Evolutionary conservation across 805 yeast genomes (phyloP).

Genomic region (Jamesozyma hellenica): DNA sequence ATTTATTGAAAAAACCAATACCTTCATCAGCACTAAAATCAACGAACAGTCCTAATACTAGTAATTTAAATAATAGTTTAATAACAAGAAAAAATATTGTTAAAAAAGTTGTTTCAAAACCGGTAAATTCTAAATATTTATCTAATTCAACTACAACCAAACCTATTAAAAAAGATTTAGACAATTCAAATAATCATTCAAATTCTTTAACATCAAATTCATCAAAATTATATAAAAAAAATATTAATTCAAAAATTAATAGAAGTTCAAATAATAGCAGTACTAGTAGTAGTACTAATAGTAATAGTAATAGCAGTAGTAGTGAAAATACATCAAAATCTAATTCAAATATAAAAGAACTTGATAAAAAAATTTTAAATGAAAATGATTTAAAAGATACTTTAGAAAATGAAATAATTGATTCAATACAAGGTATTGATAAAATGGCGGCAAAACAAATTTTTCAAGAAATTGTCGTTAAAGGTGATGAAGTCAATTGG

Average conservation of each 20-base stretch:
- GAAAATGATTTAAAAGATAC: constrained; percentile 2
- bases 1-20: too few species aligned
- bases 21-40: neutral
- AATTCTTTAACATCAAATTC: too few species aligned
- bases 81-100: too few species aligned
- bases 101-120: neutral
- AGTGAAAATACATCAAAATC: neutral
- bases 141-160: neutral
- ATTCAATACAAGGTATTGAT: constrained; percentile 56
- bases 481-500: constrained; percentile 90
- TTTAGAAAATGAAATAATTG: constrained; percentile 24
- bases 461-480: constrained; percentile 75
- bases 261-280: neutral
- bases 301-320: neutral
- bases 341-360: constrained; percentile 1
- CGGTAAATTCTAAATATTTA: too few species aligned
- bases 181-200: too few species aligned
- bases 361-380: neutral
- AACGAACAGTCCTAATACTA: too few species aligned
- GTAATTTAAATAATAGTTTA: too few species aligned
- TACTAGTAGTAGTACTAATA: neutral
- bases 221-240: too few species aligned
- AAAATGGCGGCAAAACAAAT: constrained; percentile 71
- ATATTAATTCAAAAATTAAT: neutral
- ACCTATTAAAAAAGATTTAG: neutral